phyloP scores from a whole-genome alignment of 2,329 filamentous ascomycete species.

The Xylariales sp. region DNA sequence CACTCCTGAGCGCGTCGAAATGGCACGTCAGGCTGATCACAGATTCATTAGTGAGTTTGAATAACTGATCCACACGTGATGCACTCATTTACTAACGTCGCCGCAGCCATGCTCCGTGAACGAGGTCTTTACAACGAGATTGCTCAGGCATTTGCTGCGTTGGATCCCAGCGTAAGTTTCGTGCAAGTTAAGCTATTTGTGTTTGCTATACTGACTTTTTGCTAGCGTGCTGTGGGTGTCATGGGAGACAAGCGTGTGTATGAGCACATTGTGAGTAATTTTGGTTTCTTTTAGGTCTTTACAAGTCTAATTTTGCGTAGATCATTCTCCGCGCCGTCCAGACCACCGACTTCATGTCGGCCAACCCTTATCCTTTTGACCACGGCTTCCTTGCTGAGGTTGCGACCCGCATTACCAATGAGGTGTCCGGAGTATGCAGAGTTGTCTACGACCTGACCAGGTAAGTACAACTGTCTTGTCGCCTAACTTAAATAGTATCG shows the following conservation, averaged over 20 bases:
- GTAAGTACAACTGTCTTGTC: conserved; percentile 18
- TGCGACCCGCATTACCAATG: conserved; percentile 66
- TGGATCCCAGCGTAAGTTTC: conserved; percentile 34
- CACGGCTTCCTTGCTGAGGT: conserved; percentile 61
- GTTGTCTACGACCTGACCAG: conserved; percentile 65
- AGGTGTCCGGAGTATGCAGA: conserved; percentile 67
- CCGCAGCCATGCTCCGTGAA: conserved; percentile 69
- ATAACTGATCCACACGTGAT: conserved; percentile 1
- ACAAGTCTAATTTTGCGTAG: too few relatives aligned
- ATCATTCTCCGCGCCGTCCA: conserved; percentile 38
- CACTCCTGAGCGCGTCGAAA: conserved; percentile 72
- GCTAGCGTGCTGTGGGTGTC: conserved; percentile 31
- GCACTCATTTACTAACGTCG: conserved; percentile 43
- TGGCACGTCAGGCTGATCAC: conserved; percentile 70
- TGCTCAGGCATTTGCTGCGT: conserved; percentile 42
- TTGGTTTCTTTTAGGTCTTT: too few relatives aligned
- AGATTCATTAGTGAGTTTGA: conserved; percentile 73
- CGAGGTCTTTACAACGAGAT: conserved; percentile 67
- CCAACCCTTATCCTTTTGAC: conserved; percentile 54
- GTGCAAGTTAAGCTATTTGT: conserved; percentile 6
- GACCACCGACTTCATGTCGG: conserved; percentile 67
- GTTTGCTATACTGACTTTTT: conserved; percentile 1
- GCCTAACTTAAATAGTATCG: not conserved
- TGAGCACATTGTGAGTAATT: conserved; percentile 1
- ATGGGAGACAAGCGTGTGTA: conserved; percentile 52